Evolutionary conservation across 108 stramenopile genomes (phyloP).

Genomic region (Stephanodiscus minutulus): DNA sequence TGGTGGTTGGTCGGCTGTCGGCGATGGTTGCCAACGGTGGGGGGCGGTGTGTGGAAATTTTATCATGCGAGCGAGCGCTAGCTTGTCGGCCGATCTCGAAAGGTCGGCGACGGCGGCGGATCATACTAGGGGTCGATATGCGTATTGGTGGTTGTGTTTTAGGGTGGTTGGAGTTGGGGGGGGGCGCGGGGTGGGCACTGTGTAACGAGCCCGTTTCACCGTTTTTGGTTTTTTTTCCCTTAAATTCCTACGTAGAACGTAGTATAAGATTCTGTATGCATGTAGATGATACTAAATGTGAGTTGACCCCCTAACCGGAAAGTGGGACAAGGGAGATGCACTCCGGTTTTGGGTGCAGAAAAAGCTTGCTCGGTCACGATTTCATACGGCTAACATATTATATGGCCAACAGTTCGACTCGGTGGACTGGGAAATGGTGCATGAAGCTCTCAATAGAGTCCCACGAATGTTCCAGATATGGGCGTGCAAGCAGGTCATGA

Average conservation of each 20-base stretch:
- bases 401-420: too few species aligned
- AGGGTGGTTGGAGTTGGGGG: background rate
- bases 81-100: background rate
- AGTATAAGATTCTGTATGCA: background rate
- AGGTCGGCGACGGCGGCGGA: background rate
- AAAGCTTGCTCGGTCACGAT: too few species aligned
- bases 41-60: background rate
- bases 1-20: background rate
- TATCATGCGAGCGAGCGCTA: background rate
- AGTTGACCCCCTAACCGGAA: background rate
- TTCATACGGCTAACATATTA: too few species aligned
- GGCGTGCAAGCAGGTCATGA: too few species aligned
- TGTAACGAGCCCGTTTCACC: background rate
- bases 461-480: too few species aligned
- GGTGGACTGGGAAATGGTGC: too few species aligned
- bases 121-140: background rate
- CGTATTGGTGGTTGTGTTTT: background rate
- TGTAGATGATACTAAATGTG: slow-evolving; percentile 9
- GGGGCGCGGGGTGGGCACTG: background rate
- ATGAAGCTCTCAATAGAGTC: too few species aligned
- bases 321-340: too few species aligned
- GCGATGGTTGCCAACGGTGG: background rate
- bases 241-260: slow-evolving; percentile 16
- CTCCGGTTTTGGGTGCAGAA: too few species aligned
- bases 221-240: background rate